Base-by-base conservation (phyloP, 1,284 basidiomycete genomes). In the Irpex rosettiformis region DNA sequence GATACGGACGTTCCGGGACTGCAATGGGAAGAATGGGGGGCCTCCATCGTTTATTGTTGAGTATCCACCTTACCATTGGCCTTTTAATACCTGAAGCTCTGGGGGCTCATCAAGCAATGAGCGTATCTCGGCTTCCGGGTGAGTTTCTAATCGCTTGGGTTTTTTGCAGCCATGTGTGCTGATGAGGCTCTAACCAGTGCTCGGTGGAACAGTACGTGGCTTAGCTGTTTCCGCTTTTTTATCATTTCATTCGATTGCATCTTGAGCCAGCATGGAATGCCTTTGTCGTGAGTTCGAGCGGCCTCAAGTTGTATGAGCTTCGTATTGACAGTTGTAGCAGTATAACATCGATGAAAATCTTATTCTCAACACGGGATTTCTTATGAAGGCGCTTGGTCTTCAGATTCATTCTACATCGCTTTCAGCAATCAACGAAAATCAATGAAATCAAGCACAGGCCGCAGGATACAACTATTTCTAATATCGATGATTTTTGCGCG, bases 311-410 rank as follows among this genome's bases (percentile, higher is more conserved):
- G 55, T 42, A 28, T 4, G 16, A 47, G 18, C 13, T 24, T 42
- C 8, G 42, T 47, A 28, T 64, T 65, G 66, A 61, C 68, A 52
- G 59, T 53, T n/a, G 37, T 27, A 25, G 10, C 57, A 75, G 72
- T 77, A 74, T 63, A 69, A 76, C 62, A 75, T 77, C 58, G 68
- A 74, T 57, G 68, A 76, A 59, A 63, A 69, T 13, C 66, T 74
- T 28, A 67, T 77, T 27, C 51, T 75, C n/a, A 61, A 69, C 33
- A 72, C 70, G 0, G 75, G 74, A 0, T 55, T 69, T 10, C 59
- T 70, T 24, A 72, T 77, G 70, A 68, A 71, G 60, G 64, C 67
- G 3, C 67, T 72, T 11, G 76, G 76, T 1, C 70, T 77, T 11
- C 68, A 67, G 59, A 66, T 67, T 33, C 13, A 7, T 42, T 29